Evolutionary conservation across 2,329 filamentous ascomycete species (phyloP).

Genomic region (Talaromyces sp.): DNA sequence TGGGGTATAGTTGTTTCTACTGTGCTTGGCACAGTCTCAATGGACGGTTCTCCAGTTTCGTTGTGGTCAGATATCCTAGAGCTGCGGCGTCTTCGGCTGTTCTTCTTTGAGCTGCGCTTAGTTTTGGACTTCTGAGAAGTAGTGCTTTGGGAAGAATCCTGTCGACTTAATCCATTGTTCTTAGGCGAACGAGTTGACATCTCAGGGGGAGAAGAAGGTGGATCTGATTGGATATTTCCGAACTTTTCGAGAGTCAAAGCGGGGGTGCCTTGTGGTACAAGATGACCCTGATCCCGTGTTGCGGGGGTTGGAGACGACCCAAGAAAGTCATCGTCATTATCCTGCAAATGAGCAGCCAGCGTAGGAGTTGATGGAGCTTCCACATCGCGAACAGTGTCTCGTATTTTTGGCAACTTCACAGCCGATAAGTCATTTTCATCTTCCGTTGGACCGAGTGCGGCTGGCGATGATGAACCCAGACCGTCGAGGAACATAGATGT

Average conservation of each 20-base stretch:
- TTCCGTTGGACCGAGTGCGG: conserved; percentile 24
- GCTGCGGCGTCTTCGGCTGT: conserved; percentile 9
- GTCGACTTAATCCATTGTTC: neutral
- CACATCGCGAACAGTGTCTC: conserved; percentile 24
- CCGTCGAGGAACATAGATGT: conserved; percentile 65
- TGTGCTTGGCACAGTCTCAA: neutral
- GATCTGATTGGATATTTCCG: conserved; percentile 26
- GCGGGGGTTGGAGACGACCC: conserved; percentile 54
- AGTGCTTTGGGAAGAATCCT: neutral
- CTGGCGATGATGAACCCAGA: conserved; percentile 52
- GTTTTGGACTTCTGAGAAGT: neutral
- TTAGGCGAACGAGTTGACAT: conserved; percentile 4
- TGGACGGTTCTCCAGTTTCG: neutral
- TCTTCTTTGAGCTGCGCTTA: neutral
- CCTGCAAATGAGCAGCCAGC: conserved; percentile 34
- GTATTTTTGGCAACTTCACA: conserved; percentile 27
- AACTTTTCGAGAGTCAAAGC: conserved; percentile 32
- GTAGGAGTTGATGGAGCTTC: conserved; percentile 43
- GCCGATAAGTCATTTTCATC: conserved; percentile 27
- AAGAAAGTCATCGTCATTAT: conserved; percentile 46
- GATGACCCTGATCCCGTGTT: conserved; percentile 32
- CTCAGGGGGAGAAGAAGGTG: conserved; percentile 38
- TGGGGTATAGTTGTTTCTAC: neutral
- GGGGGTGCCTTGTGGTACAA: conserved; percentile 31
- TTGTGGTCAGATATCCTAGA: neutral